Conservation (phyloP, 2,329 filamentous ascomycete species). For the Fusarium sp. region DNA sequence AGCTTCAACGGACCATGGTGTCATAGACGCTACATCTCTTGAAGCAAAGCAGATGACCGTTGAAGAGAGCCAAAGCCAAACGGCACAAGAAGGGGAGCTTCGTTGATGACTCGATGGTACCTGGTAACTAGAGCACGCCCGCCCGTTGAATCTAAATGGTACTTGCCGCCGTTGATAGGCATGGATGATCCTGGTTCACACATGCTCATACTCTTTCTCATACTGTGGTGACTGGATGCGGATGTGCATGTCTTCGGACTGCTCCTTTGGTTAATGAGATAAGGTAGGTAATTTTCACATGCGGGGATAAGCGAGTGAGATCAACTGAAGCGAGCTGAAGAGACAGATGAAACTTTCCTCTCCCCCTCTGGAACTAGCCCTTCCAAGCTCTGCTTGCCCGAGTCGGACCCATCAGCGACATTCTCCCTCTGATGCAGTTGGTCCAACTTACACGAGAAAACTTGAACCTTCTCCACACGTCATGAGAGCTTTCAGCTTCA, state of each 20-base stretch:
- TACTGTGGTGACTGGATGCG: neutral
- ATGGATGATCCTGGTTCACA: neutral
- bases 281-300: neutral
- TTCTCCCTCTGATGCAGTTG: slow-evolving; percentile 16
- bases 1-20: slow-evolving; percentile 12
- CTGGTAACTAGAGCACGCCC: neutral
- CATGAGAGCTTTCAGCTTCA: slow-evolving; percentile 5
- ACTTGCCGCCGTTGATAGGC: neutral
- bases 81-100: neutral
- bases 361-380: neutral
- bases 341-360: slow-evolving; percentile 22
- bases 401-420: slow-evolving; percentile 29
- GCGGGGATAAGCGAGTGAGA: slow-evolving; percentile 8
- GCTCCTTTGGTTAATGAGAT: neutral
- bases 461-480: slow-evolving; percentile 3
- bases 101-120: neutral
- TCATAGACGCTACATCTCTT: neutral
- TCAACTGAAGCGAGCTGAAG: slow-evolving; percentile 8
- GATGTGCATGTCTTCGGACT: neutral
- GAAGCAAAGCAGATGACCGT: neutral
- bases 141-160: slow-evolving; percentile 14
- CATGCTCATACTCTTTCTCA: neutral
- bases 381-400: slow-evolving; percentile 9
- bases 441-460: slow-evolving; percentile 1
- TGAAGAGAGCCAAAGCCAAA: neutral